A percentile compares a stretch with the other conserved stretches of the same genome.
Conservation (phyloP, 2,329 filamentous ascomycete species). For the Coniella lustricola region DNA sequence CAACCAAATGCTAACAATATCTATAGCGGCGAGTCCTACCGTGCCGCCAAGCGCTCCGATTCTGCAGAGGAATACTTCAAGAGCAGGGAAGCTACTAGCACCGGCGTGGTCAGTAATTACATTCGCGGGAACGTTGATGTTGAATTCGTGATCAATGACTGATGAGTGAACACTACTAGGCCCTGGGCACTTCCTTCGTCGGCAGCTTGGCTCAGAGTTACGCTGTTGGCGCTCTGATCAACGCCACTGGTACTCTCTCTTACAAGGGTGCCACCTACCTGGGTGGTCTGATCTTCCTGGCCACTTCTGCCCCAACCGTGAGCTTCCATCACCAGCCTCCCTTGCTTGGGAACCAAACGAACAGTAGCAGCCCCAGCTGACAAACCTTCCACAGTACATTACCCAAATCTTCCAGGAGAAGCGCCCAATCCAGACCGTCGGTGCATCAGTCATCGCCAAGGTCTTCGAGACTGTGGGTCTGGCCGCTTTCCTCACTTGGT, state of each 20-base stretch:
- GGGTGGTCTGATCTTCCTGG: constrained; percentile 84
- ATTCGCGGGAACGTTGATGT: not conserved
- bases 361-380: not conserved
- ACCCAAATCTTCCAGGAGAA: constrained; percentile 85
- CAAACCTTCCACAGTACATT: constrained; percentile 56
- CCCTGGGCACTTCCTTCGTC: constrained; percentile 60
- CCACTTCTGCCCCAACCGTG: constrained; percentile 81
- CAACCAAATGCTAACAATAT: not conserved
- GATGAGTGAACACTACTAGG: not conserved
- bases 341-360: not conserved
- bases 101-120: constrained; percentile 69
- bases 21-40: constrained; percentile 71
- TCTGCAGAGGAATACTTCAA: constrained; percentile 94
- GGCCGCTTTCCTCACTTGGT: constrained; percentile 90
- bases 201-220: constrained; percentile 87
- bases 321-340: constrained; percentile 32
- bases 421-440: constrained; percentile 83
- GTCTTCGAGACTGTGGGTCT: constrained; percentile 90
- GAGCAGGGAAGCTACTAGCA: constrained; percentile 84
- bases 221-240: constrained; percentile 83
- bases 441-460: constrained; percentile 76
- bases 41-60: constrained; percentile 84
- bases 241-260: constrained; percentile 87
- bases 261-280: constrained; percentile 98
- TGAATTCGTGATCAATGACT: not conserved